These are phyloP conservation scores for Saccharomycopsis microspora DNA, from an alignment of 805 yeast species.

Conservation along the genomic window DNA sequence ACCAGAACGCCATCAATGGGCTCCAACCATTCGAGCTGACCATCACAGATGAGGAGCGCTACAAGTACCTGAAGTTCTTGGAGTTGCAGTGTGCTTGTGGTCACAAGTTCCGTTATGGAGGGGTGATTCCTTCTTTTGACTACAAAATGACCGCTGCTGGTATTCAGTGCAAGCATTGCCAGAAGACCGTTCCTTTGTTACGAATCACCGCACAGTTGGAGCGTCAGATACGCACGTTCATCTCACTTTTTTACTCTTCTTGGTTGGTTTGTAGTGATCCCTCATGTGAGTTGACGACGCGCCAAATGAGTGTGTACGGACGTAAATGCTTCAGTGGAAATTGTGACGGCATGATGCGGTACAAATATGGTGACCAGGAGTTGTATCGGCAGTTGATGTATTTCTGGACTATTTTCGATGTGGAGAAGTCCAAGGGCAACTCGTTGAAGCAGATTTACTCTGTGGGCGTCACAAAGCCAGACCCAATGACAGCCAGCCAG, in stretches of 20 bases:
- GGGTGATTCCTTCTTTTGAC: conserved; percentile 52
- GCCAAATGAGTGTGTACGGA: conserved; percentile 86
- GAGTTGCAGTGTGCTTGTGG: conserved; percentile 56
- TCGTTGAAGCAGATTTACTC: conserved; percentile 42
- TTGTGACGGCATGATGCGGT: conserved; percentile 72
- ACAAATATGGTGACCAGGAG: conserved; percentile 64
- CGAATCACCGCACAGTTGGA: conserved; percentile 67
- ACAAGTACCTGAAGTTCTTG: conserved; percentile 49
- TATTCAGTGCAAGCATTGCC: conserved; percentile 55
- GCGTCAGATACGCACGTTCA: conserved; percentile 51
- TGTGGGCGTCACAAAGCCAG: conserved; percentile 14
- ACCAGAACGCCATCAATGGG: conserved; percentile 26
- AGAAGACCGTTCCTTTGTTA: conserved; percentile 35
- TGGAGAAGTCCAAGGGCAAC: conserved; percentile 57
- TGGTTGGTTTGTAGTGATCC: conserved; percentile 79
- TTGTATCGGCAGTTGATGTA: conserved; percentile 81
- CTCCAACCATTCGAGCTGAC: conserved; percentile 73
- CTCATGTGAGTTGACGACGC: conserved; percentile 67
- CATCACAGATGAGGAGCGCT: conserved; percentile 72
- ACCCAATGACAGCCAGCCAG: conserved; percentile 2
- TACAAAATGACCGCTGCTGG: conserved; percentile 61
- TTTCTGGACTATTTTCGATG: conserved; percentile 68
- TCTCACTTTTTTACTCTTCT: conserved; percentile 74
- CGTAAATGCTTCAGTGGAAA: conserved; percentile 64
- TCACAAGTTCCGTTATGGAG: conserved; percentile 53